Evolutionary conservation across 768 basidiomycete species (phyloP).

Genomic region (Boletus pseudopeckii): DNA sequence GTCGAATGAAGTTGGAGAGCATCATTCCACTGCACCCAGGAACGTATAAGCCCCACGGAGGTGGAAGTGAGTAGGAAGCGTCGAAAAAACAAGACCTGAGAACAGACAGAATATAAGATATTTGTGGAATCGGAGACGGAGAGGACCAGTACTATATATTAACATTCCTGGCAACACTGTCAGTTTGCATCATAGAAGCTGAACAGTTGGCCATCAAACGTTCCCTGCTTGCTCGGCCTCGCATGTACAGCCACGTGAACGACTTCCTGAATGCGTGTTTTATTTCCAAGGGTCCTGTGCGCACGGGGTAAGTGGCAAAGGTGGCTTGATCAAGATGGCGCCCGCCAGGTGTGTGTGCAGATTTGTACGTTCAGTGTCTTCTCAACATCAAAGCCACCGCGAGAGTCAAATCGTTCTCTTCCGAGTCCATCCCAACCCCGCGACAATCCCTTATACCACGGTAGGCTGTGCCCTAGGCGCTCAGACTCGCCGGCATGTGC

Average conservation of each 20-base stretch:
- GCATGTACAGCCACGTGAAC: slow-evolving; percentile 13
- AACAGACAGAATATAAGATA: not conserved
- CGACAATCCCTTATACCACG: not conserved
- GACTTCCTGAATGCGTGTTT: not conserved
- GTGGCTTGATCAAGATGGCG: not conserved
- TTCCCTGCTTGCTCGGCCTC: not conserved
- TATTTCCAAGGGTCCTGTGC: not conserved
- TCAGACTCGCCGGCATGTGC: not conserved
- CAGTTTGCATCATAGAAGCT: slow-evolving; percentile 18
- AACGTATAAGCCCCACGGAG: not conserved
- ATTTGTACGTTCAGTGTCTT: not conserved
- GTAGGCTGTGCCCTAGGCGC: not conserved
- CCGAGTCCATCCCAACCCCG: not conserved
- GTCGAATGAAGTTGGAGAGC: slow-evolving; percentile 30
- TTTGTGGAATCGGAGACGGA: not conserved
- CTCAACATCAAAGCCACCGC: no score
- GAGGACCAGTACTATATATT: slow-evolving; percentile 11
- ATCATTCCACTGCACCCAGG: slow-evolving; percentile 7
- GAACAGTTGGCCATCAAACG: slow-evolving; percentile 12
- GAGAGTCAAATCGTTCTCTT: not conserved
- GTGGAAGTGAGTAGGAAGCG: not conserved
- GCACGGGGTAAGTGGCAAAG: not conserved
- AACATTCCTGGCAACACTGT: slow-evolving; percentile 19
- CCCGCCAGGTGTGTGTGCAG: not conserved
- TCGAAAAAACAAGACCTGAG: not conserved